Conservation (phyloP, 2,329 filamentous ascomycete species). For the Didymella lethalis region DNA sequence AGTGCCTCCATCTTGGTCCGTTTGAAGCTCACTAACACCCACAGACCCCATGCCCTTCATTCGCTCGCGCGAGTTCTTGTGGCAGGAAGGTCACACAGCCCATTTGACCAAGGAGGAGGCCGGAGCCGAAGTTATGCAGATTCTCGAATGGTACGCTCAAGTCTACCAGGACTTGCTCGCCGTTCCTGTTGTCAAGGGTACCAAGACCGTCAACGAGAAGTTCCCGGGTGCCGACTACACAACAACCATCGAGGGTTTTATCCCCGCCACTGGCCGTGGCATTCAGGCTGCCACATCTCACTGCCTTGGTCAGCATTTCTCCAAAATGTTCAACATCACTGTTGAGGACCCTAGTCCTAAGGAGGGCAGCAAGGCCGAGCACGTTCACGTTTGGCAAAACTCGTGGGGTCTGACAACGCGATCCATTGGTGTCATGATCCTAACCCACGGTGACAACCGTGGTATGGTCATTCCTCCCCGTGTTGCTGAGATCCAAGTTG, state of each 20-base stretch:
- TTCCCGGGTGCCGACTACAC: slow-evolving; percentile 97
- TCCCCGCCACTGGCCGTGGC: slow-evolving; percentile 91
- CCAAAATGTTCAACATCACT: slow-evolving; percentile 98
- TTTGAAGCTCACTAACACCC: background rate
- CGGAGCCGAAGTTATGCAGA: slow-evolving; percentile 86
- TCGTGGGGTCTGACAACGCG: slow-evolving; percentile 98
- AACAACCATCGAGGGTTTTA: slow-evolving; percentile 95
- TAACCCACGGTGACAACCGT: slow-evolving; percentile 96
- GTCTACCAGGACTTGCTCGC: slow-evolving; percentile 95
- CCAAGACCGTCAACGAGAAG: slow-evolving; percentile 97
- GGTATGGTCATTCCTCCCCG: slow-evolving; percentile 92
- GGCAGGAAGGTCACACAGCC: slow-evolving; percentile 96
- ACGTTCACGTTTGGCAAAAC: slow-evolving; percentile 96
- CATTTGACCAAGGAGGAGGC: slow-evolving; percentile 86
- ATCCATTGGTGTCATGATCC: slow-evolving; percentile 98
- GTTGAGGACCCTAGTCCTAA: slow-evolving; percentile 86
- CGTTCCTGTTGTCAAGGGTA: slow-evolving; percentile 90
- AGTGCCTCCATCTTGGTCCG: slow-evolving; percentile 48
- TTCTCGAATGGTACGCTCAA: slow-evolving; percentile 89
- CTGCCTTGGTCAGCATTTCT: slow-evolving; percentile 96
- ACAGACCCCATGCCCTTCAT: slow-evolving; percentile 75
- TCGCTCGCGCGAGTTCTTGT: slow-evolving; percentile 87
- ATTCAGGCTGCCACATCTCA: slow-evolving; percentile 97
- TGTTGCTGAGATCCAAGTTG: slow-evolving; percentile 83
- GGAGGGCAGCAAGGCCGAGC: slow-evolving; percentile 66